Percentiles rank a stretch among this genome's conserved stretches.
phyloP scores from a whole-genome alignment of 2,329 filamentous ascomycete genomes.

The Dothiorella sarmentorum region DNA sequence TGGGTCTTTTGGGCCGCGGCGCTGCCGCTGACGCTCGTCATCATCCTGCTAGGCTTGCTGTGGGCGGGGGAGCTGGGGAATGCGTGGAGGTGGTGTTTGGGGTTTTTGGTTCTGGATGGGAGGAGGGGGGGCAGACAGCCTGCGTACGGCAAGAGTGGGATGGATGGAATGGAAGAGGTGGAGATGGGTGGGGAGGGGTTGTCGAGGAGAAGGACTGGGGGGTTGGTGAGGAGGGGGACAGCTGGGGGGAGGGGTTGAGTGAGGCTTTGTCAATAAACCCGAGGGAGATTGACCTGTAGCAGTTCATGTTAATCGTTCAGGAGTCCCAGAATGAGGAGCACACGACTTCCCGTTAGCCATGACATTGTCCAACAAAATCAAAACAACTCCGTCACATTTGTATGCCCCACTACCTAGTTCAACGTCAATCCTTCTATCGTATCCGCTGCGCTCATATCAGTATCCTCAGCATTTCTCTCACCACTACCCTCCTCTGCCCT shows the following conservation, averaged over 20 bases:
- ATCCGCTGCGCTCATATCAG: no score
- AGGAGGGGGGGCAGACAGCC: neutral
- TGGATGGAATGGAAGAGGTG: neutral
- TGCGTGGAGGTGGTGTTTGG: neutral
- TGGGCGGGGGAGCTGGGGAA: neutral
- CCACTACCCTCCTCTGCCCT: no score
- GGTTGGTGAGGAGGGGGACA: conserved; percentile 50
- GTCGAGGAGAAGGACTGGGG: neutral
- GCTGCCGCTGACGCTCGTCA: neutral
- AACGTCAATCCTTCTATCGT: no score
- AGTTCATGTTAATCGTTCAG: no score
- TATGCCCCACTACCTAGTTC: no score
- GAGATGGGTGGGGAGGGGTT: neutral
- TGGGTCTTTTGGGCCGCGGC: conserved; percentile 38
- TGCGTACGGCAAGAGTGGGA: neutral
- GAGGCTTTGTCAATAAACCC: no score
- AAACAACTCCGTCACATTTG: no score
- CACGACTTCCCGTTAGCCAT: no score
- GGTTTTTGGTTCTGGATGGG: neutral
- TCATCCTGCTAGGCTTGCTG: neutral
- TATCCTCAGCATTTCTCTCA: no score
- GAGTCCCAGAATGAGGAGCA: no score
- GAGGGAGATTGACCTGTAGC: no score
- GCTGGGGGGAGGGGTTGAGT: conserved; percentile 40
- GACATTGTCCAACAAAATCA: no score